Evolutionary conservation across 2,329 filamentous ascomycete species (phyloP).

Genomic region (Endothia cerciana): DNA sequence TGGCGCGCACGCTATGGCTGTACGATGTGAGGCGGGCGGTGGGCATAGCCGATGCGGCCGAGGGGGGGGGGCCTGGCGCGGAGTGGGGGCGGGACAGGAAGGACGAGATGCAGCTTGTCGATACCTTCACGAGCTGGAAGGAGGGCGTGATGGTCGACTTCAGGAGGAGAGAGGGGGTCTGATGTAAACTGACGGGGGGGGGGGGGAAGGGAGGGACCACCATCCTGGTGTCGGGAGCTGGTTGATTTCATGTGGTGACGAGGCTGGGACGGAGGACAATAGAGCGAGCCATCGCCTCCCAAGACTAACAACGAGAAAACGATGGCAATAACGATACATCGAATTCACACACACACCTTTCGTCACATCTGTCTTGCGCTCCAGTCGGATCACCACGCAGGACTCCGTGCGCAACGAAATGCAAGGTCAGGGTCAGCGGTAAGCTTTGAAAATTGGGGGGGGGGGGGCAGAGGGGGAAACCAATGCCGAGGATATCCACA

Average conservation of each 20-base stretch:
- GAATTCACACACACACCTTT: neutral
- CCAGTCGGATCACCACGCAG: conserved; percentile 9
- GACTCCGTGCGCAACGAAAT: too few species aligned
- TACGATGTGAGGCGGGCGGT: conserved; percentile 62
- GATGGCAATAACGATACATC: neutral
- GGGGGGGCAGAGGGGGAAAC: neutral
- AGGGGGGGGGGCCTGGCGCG: conserved; percentile 49
- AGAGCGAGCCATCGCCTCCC: neutral
- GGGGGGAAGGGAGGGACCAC: too few species aligned
- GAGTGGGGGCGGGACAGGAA: conserved; percentile 59
- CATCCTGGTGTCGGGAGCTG: too few species aligned
- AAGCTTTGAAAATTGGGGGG: too few species aligned
- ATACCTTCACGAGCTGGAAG: conserved; percentile 76
- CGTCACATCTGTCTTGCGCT: neutral
- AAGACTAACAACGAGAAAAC: neutral
- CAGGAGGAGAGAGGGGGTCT: conserved; percentile 37
- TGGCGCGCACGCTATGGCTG: conserved; percentile 63
- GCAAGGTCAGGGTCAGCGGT: too few species aligned
- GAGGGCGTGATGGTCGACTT: conserved; percentile 73
- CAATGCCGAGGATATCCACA: conserved; percentile 22
- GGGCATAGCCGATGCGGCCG: conserved; percentile 54
- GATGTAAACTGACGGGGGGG: too few species aligned
- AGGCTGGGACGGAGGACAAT: too few species aligned
- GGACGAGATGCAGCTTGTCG: conserved; percentile 70
- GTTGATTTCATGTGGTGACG: too few species aligned